Conservation (phyloP, 2,329 filamentous ascomycete genomes). For the Colletotrichum gloeosporioides region DNA sequence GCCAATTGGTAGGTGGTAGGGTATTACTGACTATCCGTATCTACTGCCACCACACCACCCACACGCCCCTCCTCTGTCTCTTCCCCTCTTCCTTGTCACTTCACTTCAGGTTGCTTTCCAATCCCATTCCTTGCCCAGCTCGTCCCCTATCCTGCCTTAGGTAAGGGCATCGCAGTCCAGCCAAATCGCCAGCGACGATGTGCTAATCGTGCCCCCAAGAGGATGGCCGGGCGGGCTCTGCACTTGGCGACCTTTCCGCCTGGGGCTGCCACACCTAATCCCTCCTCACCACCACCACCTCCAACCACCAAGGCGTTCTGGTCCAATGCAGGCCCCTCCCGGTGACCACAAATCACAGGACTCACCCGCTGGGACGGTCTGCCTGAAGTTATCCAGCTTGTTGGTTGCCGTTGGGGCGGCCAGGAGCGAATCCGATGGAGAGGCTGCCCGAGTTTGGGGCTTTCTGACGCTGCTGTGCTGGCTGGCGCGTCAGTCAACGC, state of each 20-base stretch:
- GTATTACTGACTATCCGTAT: background rate
- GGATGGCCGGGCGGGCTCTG: background rate
- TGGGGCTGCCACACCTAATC: background rate
- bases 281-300: background rate
- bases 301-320: background rate
- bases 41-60: background rate
- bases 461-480: background rate
- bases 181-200: background rate
- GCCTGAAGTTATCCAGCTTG: conserved; percentile 2
- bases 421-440: background rate
- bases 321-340: conserved; percentile 14
- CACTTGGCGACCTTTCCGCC: background rate
- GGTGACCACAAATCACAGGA: conserved; percentile 19
- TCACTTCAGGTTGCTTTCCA: background rate
- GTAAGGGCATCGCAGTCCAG: background rate
- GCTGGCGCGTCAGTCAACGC: background rate
- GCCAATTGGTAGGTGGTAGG: background rate
- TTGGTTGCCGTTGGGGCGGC: background rate
- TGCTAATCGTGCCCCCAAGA: conserved; percentile 1
- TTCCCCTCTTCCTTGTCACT: background rate
- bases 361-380: conserved; percentile 2
- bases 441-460: background rate
- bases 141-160: background rate
- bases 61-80: background rate
- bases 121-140: background rate